These are phyloP conservation scores for Podila horticola DNA, from an alignment of 192 early-diverging fungal genomes.

Conservation along the genomic window DNA sequence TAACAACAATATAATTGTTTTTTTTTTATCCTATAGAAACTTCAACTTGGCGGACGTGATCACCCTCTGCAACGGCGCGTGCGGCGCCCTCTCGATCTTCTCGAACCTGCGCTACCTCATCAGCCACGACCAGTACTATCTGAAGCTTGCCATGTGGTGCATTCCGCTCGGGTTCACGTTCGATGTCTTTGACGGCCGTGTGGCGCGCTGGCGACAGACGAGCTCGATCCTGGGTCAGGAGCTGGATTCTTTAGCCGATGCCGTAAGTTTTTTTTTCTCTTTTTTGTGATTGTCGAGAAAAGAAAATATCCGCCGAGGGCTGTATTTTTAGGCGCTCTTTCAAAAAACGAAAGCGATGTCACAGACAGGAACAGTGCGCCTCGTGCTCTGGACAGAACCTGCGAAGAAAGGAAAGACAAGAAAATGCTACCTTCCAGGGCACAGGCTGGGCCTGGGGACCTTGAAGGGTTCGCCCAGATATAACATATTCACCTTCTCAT, in stretches of 20 bases:
- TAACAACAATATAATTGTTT: not conserved
- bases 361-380: no score
- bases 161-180: slow-evolving; percentile 77
- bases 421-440: no score
- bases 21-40: slow-evolving; percentile 50
- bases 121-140: slow-evolving; percentile 67
- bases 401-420: no score
- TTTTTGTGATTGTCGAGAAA: not conserved
- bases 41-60: slow-evolving; percentile 89
- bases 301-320: not conserved
- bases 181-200: slow-evolving; percentile 81
- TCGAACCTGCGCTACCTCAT: slow-evolving; percentile 78
- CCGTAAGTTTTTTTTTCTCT: slow-evolving; percentile 60
- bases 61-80: slow-evolving; percentile 87
- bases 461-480: no score
- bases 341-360: no score
- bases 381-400: no score
- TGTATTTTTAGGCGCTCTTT: not conserved
- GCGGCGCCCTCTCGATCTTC: slow-evolving; percentile 77
- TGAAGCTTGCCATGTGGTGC: slow-evolving; percentile 70
- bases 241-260: slow-evolving; percentile 89
- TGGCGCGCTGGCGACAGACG: slow-evolving; percentile 83
- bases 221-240: slow-evolving; percentile 87
- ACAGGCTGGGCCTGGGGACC: no score
- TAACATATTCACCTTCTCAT: no score